These are phyloP conservation scores for Pseudocercospora crystallina DNA, from an alignment of 2,329 filamentous ascomycete species.

Conservation along the genomic window DNA sequence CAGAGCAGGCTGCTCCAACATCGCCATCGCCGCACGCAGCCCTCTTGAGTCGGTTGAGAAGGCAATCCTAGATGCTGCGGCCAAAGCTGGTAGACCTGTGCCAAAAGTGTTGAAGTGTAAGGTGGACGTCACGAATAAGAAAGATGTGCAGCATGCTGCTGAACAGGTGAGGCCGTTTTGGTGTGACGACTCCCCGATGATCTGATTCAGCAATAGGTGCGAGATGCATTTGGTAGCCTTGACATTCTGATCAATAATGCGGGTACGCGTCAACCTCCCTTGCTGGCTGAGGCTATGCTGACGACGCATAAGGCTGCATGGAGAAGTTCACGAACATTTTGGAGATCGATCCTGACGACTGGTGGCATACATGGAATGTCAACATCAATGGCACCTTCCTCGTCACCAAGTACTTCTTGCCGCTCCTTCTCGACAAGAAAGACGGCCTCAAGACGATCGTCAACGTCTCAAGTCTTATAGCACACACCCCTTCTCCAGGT, in stretches of 20 bases:
- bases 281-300: too few species aligned
- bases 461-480: slow-evolving; percentile 43
- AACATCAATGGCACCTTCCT: slow-evolving; percentile 49
- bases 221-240: slow-evolving; percentile 28
- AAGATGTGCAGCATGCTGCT: background rate
- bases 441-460: slow-evolving; percentile 43
- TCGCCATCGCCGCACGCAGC: background rate
- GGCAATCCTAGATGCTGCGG: background rate
- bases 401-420: slow-evolving; percentile 43
- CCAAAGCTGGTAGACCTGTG: background rate
- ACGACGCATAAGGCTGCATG: background rate
- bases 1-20: background rate
- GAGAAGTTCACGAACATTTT: slow-evolving; percentile 17
- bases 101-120: background rate
- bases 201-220: too few species aligned
- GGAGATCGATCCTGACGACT: slow-evolving; percentile 40
- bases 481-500: slow-evolving; percentile 25
- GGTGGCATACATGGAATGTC: slow-evolving; percentile 44
- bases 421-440: slow-evolving; percentile 27
- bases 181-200: too few species aligned
- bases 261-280: slow-evolving; percentile 14
- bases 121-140: background rate
- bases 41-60: background rate
- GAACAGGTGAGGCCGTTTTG: slow-evolving; percentile 7
- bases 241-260: slow-evolving; percentile 41